These are phyloP conservation scores for Camptophora hylomeconis DNA, from an alignment of 2,329 filamentous ascomycete genomes.

Conservation along the genomic window DNA sequence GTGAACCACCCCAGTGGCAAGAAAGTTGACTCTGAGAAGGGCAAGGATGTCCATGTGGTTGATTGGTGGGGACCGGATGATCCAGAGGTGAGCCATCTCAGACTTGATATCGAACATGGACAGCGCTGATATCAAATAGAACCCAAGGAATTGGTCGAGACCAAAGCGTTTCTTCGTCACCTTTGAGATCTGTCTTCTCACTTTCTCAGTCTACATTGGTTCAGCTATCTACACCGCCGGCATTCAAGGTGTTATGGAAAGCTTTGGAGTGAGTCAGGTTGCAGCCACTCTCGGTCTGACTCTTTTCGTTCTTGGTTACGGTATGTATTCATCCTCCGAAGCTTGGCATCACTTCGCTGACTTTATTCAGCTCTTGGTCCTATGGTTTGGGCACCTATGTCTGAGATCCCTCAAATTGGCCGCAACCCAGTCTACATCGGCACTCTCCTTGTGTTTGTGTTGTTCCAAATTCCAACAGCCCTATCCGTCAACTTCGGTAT, in stretches of 20 bases:
- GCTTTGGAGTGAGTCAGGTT: constrained; percentile 33
- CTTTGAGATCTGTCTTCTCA: constrained; percentile 35
- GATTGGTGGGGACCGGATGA: constrained; percentile 30
- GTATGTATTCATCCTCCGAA: too few relatives aligned
- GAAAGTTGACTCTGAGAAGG: constrained; percentile 38
- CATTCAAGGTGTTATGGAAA: constrained; percentile 24
- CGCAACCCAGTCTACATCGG: constrained; percentile 36
- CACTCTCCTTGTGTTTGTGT: constrained; percentile 36
- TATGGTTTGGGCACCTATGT: constrained; percentile 32
- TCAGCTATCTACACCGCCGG: constrained; percentile 40
- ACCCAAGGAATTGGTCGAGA: constrained; percentile 35
- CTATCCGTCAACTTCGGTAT: constrained; percentile 39
- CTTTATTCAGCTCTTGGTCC: constrained; percentile 37
- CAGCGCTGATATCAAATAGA: constrained; percentile 24
- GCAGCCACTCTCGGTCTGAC: constrained; percentile 37
- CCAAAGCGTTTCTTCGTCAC: constrained; percentile 33
- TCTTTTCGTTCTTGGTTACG: constrained; percentile 35
- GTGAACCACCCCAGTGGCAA: constrained; percentile 3
- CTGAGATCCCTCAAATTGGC: constrained; percentile 38
- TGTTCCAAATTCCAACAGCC: constrained; percentile 35
- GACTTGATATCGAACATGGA: too few relatives aligned
- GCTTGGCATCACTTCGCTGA: too few relatives aligned
- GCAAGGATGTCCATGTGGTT: constrained; percentile 36
- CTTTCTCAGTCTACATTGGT: constrained; percentile 38
- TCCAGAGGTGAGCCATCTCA: too few relatives aligned